Conservation (phyloP, 1,139 yeast species). For the Suhomyces panamericanus region DNA sequence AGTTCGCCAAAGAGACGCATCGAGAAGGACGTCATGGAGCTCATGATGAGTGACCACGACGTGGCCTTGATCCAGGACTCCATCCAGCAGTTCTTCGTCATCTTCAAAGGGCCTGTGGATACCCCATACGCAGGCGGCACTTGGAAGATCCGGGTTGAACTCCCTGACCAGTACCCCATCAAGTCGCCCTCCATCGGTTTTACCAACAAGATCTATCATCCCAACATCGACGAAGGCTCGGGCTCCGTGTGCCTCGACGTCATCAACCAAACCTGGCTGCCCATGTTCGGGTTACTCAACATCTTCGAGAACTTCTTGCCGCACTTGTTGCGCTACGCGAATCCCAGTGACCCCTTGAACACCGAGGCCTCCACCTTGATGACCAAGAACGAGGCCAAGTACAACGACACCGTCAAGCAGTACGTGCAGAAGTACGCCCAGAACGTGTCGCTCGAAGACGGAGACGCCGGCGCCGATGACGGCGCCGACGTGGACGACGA, state of each 20-base stretch:
- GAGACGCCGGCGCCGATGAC: conserved; percentile 32
- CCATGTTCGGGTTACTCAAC: conserved; percentile 90
- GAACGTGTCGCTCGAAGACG: conserved; percentile 37
- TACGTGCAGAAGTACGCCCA: conserved; percentile 76
- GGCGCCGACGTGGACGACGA: conserved; percentile 43
- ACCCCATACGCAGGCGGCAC: conserved; percentile 88
- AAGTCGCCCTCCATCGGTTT: conserved; percentile 96
- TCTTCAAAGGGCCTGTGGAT: conserved; percentile 84
- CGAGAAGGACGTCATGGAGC: conserved; percentile 95
- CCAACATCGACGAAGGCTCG: conserved; percentile 85
- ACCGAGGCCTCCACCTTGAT: conserved; percentile 87
- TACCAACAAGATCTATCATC: conserved; percentile 88
- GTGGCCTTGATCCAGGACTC: conserved; percentile 83
- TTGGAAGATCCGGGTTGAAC: conserved; percentile 90
- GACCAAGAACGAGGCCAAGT: conserved; percentile 66
- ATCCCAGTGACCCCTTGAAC: conserved; percentile 91
- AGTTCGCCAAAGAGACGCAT: conserved; percentile 85
- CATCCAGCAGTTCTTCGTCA: conserved; percentile 86
- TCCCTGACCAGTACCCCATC: conserved; percentile 94
- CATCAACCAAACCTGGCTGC: conserved; percentile 97
- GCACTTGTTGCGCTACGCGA: conserved; percentile 87
- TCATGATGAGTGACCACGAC: conserved; percentile 94
- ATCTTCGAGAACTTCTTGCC: conserved; percentile 94
- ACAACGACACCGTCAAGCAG: conserved; percentile 67
- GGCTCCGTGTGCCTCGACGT: conserved; percentile 97